Conservation (phyloP, 169 alveolate species). For the Perkinsus chesapeaki region DNA sequence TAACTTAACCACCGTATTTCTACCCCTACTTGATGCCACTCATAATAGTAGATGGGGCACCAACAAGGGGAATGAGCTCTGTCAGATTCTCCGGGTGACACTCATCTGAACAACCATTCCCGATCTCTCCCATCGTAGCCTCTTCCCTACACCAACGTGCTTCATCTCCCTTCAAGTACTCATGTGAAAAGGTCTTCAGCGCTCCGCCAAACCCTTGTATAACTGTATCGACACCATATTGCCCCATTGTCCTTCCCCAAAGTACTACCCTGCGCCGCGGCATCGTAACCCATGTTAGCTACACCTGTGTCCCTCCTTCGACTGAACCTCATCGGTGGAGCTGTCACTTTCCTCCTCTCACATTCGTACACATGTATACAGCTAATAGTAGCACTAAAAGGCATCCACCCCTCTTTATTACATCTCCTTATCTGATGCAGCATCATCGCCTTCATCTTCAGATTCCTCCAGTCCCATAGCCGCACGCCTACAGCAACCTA, state of each 20-base stretch:
- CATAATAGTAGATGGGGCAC: not conserved
- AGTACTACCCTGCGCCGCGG: not conserved
- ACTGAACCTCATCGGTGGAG: not conserved
- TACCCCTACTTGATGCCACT: not conserved
- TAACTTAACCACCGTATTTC: not conserved
- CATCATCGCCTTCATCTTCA: not conserved
- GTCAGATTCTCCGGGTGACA: not conserved
- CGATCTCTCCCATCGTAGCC: not conserved
- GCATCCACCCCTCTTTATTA: not conserved
- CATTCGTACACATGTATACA: not conserved
- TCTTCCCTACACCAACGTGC: not conserved
- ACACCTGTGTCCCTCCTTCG: not conserved
- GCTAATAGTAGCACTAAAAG: not conserved
- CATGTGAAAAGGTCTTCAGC: not conserved
- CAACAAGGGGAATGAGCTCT: not conserved
- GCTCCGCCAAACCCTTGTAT: not conserved
- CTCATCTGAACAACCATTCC: not conserved
- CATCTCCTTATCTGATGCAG: not conserved
- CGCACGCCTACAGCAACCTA: not conserved
- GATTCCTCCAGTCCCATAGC: not conserved
- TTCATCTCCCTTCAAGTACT: not conserved
- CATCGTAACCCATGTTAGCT: not conserved
- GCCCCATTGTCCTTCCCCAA: not conserved
- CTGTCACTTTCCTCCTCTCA: not conserved
- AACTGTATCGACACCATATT: not conserved